phyloP scores from a whole-genome alignment of 805 yeast genomes.

The Zygosaccharomyces rouxii region DNA sequence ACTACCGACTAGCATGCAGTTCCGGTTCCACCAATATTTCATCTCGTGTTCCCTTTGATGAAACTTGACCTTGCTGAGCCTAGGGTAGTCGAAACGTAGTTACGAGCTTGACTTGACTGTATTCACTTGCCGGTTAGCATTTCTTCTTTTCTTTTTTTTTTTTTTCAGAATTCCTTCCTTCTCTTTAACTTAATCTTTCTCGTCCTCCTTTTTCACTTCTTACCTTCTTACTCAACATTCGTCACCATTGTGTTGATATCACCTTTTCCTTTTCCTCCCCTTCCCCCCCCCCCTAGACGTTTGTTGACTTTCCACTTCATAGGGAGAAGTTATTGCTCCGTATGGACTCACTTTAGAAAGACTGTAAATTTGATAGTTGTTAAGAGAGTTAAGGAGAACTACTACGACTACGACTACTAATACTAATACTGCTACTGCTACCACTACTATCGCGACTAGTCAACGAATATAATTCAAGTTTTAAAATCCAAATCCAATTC shows the following conservation, averaged over 20 bases:
- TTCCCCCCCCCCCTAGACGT: not conserved
- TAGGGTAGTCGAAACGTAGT: no score
- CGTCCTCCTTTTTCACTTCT: not conserved
- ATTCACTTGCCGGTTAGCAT: not conserved
- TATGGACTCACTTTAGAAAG: not conserved
- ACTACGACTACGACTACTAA: not conserved
- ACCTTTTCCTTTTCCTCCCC: not conserved
- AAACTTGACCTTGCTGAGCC: no score
- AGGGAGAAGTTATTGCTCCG: not conserved
- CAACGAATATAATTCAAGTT: not conserved
- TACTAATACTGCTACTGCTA: not conserved
- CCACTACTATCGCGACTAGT: not conserved
- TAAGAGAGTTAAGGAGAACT: not conserved
- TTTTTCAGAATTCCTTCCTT: not conserved
- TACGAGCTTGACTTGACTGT: no score
- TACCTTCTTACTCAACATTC: not conserved
- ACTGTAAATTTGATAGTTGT: not conserved
- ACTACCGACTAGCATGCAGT: no score
- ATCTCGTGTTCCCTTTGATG: no score
- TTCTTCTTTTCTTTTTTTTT: not conserved
- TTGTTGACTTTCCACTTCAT: not conserved
- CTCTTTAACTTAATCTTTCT: not conserved
- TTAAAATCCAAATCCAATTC: not conserved
- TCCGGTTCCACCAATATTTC: no score
- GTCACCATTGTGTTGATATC: not conserved